These are phyloP conservation scores for Aspergillus homomorphus DNA, from an alignment of 495 filamentous ascomycete genomes.

Conservation along the genomic window DNA sequence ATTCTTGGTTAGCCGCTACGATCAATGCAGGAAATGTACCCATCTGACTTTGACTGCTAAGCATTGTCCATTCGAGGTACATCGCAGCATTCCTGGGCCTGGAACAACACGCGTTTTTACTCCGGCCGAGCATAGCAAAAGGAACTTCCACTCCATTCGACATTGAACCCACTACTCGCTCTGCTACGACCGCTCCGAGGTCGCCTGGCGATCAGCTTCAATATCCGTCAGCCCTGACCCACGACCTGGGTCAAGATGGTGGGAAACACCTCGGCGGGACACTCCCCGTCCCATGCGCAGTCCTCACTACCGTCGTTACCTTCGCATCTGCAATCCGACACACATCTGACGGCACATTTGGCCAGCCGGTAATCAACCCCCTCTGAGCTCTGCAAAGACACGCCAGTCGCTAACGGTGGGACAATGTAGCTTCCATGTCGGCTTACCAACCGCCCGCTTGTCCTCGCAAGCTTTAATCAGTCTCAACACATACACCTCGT, in stretches of 20 bases:
- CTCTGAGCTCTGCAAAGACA: background rate
- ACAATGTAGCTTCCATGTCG: slow-evolving; percentile 68
- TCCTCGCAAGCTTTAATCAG: slow-evolving; percentile 88
- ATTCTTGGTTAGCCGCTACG: background rate
- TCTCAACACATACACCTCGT: slow-evolving; percentile 88
- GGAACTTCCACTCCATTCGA: background rate
- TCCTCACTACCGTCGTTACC: slow-evolving; percentile 85
- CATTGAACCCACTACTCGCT: background rate
- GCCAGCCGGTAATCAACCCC: slow-evolving; percentile 65
- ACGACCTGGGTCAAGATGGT: slow-evolving; percentile 32
- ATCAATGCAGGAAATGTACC: slow-evolving; percentile 16
- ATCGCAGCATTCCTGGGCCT: slow-evolving; percentile 23
- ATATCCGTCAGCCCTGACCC: background rate
- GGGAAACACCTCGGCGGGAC: slow-evolving; percentile 31
- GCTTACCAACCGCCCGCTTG: slow-evolving; percentile 78
- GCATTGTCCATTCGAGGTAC: slow-evolving; percentile 14
- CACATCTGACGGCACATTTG: slow-evolving; percentile 89
- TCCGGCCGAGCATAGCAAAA: background rate
- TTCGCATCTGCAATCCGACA: slow-evolving; percentile 91
- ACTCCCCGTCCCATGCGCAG: slow-evolving; percentile 69
- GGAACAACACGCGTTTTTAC: slow-evolving; percentile 2
- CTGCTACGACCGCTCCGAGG: background rate
- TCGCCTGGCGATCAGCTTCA: background rate
- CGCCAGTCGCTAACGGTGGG: slow-evolving; percentile 17
- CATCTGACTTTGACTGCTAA: slow-evolving; percentile 12